Base-by-base conservation (phyloP, 2,329 filamentous ascomycete genomes). In the Cladorrhinum sp. region DNA sequence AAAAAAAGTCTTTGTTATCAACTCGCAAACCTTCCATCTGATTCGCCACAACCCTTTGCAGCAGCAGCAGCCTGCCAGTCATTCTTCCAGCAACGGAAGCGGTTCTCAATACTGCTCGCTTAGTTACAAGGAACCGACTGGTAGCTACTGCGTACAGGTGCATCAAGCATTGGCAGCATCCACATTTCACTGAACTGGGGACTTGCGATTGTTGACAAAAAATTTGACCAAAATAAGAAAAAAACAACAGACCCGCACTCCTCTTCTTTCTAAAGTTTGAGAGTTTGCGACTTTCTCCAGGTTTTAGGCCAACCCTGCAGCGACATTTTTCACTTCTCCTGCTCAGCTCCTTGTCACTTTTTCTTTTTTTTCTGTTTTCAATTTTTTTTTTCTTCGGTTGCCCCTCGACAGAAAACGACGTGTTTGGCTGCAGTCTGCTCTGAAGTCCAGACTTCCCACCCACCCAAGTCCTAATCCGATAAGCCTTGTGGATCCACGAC, bases 121-220 rank as follows among this genome's bases (percentile, higher is more conserved):
- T 46, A 18, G 2, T 36, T 36, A 36, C 33, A 36, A 36, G n/a
- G 3, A 46, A 3, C 42, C 6, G 42, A 36, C 8, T 16, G 16
- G 16, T 54, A 26, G 51, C 50, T 53, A 23, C n/a, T n/a, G n/a
- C n/a, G n/a, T n/a, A n/a, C n/a, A n/a, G n/a, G 33, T 33, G 42
- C 20, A 62, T 61, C 42, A 21, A 63, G 63, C 52, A 66, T 65
- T 66, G 65, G 66, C 59, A 59, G 63, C 64, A 66, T 63, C 65
- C 65, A 62, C 61, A 55, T 21, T 61, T 56, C 57, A 56, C 60
- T 60, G 55, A 61, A 61, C 26, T 55, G 42, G 66, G 60, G 65
- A 64, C 53, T 65, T 57, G 7, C 63, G 63, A 67, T 67, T 68
- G 66, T 70, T 68, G 66, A 70, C 67, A 67, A 65, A 67, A 69